Evolutionary conservation across 306 rosid genomes (phyloP).

Genomic region (Vigna nakashimae): DNA sequence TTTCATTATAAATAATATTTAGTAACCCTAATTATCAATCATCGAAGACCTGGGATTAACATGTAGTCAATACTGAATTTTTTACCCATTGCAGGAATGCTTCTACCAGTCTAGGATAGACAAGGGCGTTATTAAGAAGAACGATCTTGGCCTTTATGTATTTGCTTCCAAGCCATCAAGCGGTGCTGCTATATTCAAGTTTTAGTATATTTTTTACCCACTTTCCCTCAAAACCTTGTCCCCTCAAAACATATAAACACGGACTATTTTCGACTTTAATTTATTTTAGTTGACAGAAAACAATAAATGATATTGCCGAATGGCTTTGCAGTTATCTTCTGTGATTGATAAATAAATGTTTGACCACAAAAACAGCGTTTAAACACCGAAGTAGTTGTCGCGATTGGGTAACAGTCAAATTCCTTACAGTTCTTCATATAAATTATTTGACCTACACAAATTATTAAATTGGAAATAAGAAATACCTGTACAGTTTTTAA

Average conservation of each 20-base stretch:
- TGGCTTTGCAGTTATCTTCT: neutral
- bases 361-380: neutral
- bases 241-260: neutral
- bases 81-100: constrained; percentile 61
- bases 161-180: constrained; percentile 99
- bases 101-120: constrained; percentile 80
- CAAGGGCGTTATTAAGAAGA: constrained; percentile 62
- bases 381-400: too few relatives aligned
- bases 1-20: neutral
- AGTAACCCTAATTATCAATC: neutral
- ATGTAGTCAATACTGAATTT: constrained; percentile 35
- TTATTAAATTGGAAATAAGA: too few relatives aligned
- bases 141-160: constrained; percentile 78
- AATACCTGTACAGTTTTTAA: too few relatives aligned
- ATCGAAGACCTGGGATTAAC: neutral
- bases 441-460: too few relatives aligned
- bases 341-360: neutral
- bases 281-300: constrained; percentile 15
- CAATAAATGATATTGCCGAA: constrained; percentile 18
- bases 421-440: too few relatives aligned
- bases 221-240: neutral
- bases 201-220: constrained; percentile 48
- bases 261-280: neutral
- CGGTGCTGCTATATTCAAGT: constrained; percentile 92
- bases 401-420: too few relatives aligned